Conservation (phyloP, 148 eudicot genomes). For the Rhododendron ferrugineum region DNA sequence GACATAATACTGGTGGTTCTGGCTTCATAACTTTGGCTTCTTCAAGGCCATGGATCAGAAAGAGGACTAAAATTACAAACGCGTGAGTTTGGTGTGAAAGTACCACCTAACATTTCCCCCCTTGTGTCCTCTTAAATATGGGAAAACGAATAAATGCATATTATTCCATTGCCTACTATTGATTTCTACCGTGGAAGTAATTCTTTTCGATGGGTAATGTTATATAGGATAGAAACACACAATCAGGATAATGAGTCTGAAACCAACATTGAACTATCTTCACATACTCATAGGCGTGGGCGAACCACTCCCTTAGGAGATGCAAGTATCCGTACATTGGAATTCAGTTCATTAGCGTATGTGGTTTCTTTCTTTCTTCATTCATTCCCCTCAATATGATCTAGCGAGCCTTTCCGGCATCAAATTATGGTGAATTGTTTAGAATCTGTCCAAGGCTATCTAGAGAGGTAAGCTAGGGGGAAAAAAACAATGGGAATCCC, state of each 20-base stretch:
- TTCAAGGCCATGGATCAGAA: background rate
- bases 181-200: background rate
- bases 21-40: background rate
- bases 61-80: background rate
- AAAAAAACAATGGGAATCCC: background rate
- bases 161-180: background rate
- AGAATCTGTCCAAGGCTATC: background rate
- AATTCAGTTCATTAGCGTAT: background rate
- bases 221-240: background rate
- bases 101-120: background rate
- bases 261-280: background rate
- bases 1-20: background rate
- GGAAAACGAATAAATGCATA: background rate
- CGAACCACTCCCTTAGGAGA: background rate
- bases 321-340: background rate
- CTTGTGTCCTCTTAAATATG: background rate
- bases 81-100: background rate
- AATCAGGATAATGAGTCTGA: background rate
- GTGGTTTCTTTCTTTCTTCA: background rate
- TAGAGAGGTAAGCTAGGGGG: background rate
- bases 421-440: background rate
- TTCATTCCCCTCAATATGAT: background rate
- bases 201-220: background rate
- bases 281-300: background rate
- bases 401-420: background rate